A percentile compares a stretch with the other conserved stretches of the same genome.
These are phyloP conservation scores for Clavispora carvajalis DNA, from an alignment of 805 yeast genomes.

Conservation along the genomic window DNA sequence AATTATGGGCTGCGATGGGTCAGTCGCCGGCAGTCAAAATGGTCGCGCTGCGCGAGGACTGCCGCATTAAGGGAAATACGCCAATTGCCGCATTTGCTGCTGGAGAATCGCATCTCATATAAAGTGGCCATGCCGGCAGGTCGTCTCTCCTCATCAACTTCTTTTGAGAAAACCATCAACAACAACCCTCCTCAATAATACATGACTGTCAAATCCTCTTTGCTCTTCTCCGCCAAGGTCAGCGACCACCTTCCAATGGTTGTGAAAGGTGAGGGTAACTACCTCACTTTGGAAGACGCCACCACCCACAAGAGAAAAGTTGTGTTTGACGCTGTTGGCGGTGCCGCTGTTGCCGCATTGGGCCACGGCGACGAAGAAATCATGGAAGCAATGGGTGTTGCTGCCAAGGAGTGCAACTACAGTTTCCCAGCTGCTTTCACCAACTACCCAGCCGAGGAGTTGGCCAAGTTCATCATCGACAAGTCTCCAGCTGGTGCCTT, in stretches of 20 bases:
- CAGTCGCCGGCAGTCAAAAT: background rate
- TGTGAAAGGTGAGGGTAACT: slow-evolving; percentile 13
- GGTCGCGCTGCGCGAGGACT: background rate
- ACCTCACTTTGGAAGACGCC: slow-evolving; percentile 10
- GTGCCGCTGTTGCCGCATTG: slow-evolving; percentile 14
- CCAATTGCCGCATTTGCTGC: background rate
- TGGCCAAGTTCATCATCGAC: slow-evolving; percentile 12
- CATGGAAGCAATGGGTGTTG: slow-evolving; percentile 9
- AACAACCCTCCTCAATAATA: background rate
- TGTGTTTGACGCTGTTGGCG: slow-evolving; percentile 14
- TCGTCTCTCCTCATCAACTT: background rate
- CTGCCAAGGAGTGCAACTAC: slow-evolving; percentile 11
- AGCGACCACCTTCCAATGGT: slow-evolving; percentile 13
- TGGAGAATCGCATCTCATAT: background rate
- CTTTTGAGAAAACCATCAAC: background rate
- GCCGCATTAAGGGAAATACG: background rate
- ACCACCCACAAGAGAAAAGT: slow-evolving; percentile 8
- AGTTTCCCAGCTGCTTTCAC: slow-evolving; percentile 12
- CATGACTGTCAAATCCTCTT: slow-evolving; percentile 12
- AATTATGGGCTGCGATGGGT: background rate
- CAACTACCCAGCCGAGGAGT: slow-evolving; percentile 11
- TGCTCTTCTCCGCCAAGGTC: slow-evolving; percentile 12
- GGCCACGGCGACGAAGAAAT: slow-evolving; percentile 15
- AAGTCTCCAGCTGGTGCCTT: slow-evolving; percentile 13
- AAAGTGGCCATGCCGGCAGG: background rate